Evolutionary conservation across 495 filamentous ascomycete species (phyloP), one percentile per base, ranked within the genome.

Genomic region (Penicillium dipodomyicola): DNA sequence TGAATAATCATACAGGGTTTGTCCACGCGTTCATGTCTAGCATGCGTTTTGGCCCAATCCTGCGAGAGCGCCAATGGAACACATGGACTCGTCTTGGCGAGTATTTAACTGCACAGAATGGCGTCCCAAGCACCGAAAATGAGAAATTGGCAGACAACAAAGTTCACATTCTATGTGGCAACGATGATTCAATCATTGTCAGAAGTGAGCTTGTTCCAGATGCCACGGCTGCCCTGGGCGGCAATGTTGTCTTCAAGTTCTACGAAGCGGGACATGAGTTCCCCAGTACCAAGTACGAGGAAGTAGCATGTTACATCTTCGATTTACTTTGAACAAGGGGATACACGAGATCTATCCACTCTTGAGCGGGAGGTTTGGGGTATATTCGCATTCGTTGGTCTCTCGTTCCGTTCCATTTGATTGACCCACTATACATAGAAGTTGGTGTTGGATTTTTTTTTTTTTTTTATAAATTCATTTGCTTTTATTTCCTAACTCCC

Each of bases 241-340:
- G 80, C 10, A 77, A 79, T 57, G 72, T 77, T 19, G 61, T 71
- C 23, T 75, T 81, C 58, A 68, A 76, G 51, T 73, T 69, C 54
- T 72, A 79, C 47, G 69, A 78, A n/a, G 81, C 77, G 5, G 83
- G 80, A 7, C 83, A 86, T 61, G 82, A 84, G 32, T 77, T 85
- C 45, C 78, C 82, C 15, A 82, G 82, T 64, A 77, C 79, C 8
- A 77, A 76, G 57, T 75, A 76, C 30, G 72, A 75, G 2, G 80
- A 82, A 43, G 71, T 84, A 41, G 82, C 75, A 5, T 64, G 72
- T 14, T 68, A 73, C 25, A 77, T 85, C 14, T 62, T 56, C 37
- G 70, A 75, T 39, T 57, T 78, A 64, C 49, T 72, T 48, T 76
- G 54, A 70, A 6, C 25, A 30, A 29, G 47, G 41, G 44, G 41